These are phyloP conservation scores for Coprinopsis sp. DNA, from an alignment of 768 basidiomycete genomes.

Conservation along the genomic window DNA sequence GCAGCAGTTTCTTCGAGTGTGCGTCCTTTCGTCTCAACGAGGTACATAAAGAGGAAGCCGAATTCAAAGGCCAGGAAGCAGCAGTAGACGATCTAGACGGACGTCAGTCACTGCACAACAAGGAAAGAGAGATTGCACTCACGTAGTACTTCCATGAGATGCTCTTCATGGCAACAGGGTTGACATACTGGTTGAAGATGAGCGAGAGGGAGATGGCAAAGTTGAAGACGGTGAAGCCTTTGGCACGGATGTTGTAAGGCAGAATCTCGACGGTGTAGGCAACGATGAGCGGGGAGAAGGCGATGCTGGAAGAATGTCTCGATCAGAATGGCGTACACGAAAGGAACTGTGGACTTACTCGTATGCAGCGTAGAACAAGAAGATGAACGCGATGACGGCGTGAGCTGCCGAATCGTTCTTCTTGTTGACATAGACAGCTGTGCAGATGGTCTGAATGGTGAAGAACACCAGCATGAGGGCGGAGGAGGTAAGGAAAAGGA, in stretches of 20 bases:
- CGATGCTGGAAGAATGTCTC: conserved; percentile 44
- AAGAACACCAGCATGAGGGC: conserved; percentile 63
- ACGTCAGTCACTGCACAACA: not conserved
- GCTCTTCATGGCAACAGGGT: conserved; percentile 65
- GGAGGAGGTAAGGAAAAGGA: conserved; percentile 60
- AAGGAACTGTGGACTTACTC: conserved; percentile 44
- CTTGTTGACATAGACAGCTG: conserved; percentile 48
- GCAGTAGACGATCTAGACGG: conserved; percentile 57
- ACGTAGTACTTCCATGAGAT: conserved; percentile 74
- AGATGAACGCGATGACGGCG: conserved; percentile 78
- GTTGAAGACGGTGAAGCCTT: conserved; percentile 80
- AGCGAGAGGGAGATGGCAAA: conserved; percentile 73
- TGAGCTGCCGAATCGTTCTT: conserved; percentile 46
- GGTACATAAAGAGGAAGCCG: conserved; percentile 60
- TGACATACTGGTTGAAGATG: conserved; percentile 88
- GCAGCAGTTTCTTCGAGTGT: no score
- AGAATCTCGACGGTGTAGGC: conserved; percentile 88
- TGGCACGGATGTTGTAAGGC: conserved; percentile 77
- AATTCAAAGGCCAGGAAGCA: conserved; percentile 65
- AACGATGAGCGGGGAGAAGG: conserved; percentile 83
- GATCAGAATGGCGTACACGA: not conserved
- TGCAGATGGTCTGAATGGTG: conserved; percentile 63
- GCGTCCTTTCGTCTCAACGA: no score
- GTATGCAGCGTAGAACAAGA: conserved; percentile 75
- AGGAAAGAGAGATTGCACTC: not conserved